phyloP scores from a whole-genome alignment of 441 rosid genomes.

The Eutrema salsugineum region DNA sequence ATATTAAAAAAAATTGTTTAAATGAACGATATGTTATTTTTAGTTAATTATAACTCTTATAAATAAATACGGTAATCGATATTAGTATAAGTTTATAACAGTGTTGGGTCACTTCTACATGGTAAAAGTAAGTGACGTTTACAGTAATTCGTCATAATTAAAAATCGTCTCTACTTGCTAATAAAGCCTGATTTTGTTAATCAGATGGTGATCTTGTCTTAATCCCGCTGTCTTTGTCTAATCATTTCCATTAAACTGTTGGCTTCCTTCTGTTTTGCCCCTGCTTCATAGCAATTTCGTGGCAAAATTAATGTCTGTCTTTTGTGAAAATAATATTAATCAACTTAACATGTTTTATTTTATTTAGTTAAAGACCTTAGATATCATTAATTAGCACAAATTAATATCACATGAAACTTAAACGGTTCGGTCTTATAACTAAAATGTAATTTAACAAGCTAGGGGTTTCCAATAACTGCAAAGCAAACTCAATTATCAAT shows the following conservation, averaged over 20 bases:
- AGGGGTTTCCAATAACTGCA: neutral
- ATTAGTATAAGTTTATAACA: no score
- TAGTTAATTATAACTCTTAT: neutral
- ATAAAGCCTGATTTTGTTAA: conserved; percentile 24
- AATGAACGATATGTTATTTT: neutral
- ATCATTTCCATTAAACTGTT: conserved; percentile 30
- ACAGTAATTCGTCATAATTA: conserved; percentile 18
- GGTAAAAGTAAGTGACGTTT: conserved; percentile 17
- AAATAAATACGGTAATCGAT: neutral
- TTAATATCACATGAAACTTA: neutral
- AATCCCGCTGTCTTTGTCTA: conserved; percentile 26
- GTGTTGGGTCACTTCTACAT: neutral
- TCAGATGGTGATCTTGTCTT: conserved; percentile 23
- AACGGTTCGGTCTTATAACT: neutral
- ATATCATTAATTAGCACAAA: neutral
- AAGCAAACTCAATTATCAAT: conserved; percentile 1
- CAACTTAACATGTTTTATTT: neutral
- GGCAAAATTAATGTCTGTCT: neutral
- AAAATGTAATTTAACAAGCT: neutral
- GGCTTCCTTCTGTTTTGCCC: conserved; percentile 20
- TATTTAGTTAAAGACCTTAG: neutral
- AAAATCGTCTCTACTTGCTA: conserved; percentile 16
- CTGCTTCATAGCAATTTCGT: neutral
- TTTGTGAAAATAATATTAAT: neutral
- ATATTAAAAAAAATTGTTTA: neutral